Evolutionary conservation across 768 basidiomycete species (phyloP), one percentile per base, ranked within the genome.

Genomic region (Mycena polygramma): DNA sequence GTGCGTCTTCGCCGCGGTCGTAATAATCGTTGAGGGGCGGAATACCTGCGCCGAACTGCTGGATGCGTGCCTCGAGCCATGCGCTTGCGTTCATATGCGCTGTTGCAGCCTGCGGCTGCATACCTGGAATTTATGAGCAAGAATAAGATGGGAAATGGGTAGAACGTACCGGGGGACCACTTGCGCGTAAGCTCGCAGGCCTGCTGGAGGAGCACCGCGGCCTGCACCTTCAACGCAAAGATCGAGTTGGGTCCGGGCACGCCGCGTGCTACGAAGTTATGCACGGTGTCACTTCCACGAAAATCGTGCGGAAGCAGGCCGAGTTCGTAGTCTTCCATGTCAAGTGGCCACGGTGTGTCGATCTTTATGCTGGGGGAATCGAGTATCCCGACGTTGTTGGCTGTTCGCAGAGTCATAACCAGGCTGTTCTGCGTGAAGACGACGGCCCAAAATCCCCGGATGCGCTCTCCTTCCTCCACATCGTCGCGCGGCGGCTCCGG

Each of bases 341-440:
- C 73, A 17, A 65, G 63, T 43, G 76, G 76, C 75, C 75, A 77
- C 2, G 76, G 76, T 7, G 76, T 76, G 63, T 77, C 76, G 51
- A 77, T 75, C 7, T 54, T 43, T 17, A 65, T 19, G 13, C 57
- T 58, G 20, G 75, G 72, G 20, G 66, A 62, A 10, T 77, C 74
- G 39, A 77, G 58, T 2, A 70, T 58, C 0, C 74, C 68, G 19
- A 77, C 57, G 66, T 60, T 71, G 49, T 66, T 57, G 19, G 71
- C 60, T 11, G 55, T 66, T 1, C 68, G 69, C 9, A 71, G 10
- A 13, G 74, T 70, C 62, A 75, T 68, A 14, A 69, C 30, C 4
- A 76, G 49, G 41, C 48, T 69, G 57, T 71, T 72, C 43, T 75
- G 70, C 8, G 52, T 53, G 52, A 26, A 75, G 20, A 75, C 71